Evolutionary conservation across 257 asterid species (phyloP).

Genomic region (Fraxinus anomala): DNA sequence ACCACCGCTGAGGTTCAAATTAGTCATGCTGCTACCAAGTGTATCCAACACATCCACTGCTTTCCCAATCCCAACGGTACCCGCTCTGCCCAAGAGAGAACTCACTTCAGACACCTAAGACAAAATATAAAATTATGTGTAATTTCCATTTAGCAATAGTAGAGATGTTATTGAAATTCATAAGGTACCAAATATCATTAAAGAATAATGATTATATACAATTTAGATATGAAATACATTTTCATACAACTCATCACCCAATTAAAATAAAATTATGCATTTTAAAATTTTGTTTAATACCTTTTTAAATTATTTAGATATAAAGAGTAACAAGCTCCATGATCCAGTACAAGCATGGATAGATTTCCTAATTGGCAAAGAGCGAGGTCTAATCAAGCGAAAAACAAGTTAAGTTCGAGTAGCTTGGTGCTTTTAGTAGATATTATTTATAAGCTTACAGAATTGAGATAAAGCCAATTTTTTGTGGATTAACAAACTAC

Average conservation of each 20-base stretch:
- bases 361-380: not conserved
- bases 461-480: too few species aligned
- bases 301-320: not conserved
- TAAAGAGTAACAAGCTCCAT: not conserved
- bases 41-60: constrained; percentile 95
- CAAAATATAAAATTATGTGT: constrained; percentile 14
- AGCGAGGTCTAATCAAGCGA: not conserved
- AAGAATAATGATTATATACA: not conserved
- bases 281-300: not conserved
- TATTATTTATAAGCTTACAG: too few species aligned
- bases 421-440: too few species aligned
- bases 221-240: not conserved
- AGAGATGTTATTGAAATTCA: not conserved
- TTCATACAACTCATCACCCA: constrained; percentile 8
- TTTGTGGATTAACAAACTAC: too few species aligned
- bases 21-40: constrained; percentile 96
- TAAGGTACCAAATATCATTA: not conserved
- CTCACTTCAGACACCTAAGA: constrained; percentile 88
- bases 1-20: constrained; percentile 72
- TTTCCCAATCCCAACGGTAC: constrained; percentile 77
- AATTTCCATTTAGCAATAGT: not conserved
- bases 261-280: not conserved
- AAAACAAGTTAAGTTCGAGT: not conserved
- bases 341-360: not conserved
- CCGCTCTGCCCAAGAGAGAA: constrained; percentile 83